Evolutionary conservation across 129 eudicot genomes (phyloP), one percentile per base, ranked within the genome.

Genomic region (Ambrosia trifida): DNA sequence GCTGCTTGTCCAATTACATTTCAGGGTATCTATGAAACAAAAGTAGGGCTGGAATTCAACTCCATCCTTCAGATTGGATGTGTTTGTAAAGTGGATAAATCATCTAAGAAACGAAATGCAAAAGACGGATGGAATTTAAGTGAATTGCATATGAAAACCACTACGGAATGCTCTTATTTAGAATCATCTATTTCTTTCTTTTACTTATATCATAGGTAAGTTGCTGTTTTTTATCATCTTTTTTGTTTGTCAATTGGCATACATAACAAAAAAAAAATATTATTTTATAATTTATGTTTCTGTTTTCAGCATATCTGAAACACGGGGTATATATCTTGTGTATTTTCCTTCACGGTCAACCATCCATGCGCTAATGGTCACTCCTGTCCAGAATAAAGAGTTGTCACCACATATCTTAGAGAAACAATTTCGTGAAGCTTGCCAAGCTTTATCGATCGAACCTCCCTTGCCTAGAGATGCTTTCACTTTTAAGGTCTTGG

Each of bases 21-120:
- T 20, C 90, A 95, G 99, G 99, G 99, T 40, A 84, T 95, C 74
- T 95, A 95, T 66, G 99, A 95, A 86, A 86, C 97, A 46, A 88
- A 86, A 78, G 80, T 90, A 62, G 96, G 88, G 17, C 68, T 76
- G 50, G 96, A 88, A 68, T 86, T 95, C 45, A 86, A 73, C 88
- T 90, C 88, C 17, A 77, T 95, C 58, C 86, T 84, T 20, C 99
- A 90, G 86, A 78, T 95, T 52, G 99, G 99, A 10, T 95, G 99
- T 83, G 99, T 90, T 63, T 95, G 99, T 79, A 95, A 90, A 85
- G 97, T 90, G 30, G 96, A 95, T 76, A 88, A 84, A 81, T 53
- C 91, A 17, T 95, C 96, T 12, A 88, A 76, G 64, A 95, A 90
- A 80, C 81, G 95, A 40, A 88, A 78, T 78, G 74, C 81, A 20